Evolutionary conservation across 176 grass and related monocot species (phyloP).

Genomic region (Cenchrus fungigraminus): DNA sequence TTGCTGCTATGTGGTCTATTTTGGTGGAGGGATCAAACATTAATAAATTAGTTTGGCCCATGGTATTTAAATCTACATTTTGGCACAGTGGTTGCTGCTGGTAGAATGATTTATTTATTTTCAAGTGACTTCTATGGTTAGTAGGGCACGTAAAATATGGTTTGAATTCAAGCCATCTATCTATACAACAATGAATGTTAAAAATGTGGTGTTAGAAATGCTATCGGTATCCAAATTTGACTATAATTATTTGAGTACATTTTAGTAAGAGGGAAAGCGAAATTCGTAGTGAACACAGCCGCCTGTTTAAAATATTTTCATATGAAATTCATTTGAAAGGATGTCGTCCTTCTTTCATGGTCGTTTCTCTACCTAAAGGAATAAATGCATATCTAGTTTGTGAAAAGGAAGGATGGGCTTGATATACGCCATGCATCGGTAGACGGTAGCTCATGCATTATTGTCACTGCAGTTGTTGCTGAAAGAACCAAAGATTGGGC

Average conservation of each 20-base stretch:
- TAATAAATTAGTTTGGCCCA: neutral
- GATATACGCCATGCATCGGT: too few relatives aligned
- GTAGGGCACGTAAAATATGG: neutral
- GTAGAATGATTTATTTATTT: neutral
- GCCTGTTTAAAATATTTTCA: neutral
- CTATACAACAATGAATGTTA: neutral
- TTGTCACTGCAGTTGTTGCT: constrained; percentile 24
- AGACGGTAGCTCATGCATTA: constrained; percentile 38
- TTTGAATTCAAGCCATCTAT: neutral
- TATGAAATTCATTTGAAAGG: neutral
- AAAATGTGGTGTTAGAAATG: neutral
- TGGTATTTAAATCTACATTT: neutral
- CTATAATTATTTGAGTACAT: too few relatives aligned
- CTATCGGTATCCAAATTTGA: neutral
- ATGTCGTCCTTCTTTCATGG: neutral
- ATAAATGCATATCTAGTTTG: neutral
- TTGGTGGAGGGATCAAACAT: neutral
- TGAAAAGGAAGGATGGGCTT: neutral
- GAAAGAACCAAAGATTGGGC: neutral
- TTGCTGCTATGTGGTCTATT: neutral
- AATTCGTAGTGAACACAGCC: neutral
- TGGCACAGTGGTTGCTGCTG: neutral
- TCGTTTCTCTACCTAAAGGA: neutral
- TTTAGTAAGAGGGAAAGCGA: neutral
- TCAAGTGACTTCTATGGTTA: neutral